These are phyloP conservation scores for Tetrapisispora namnaoensis DNA, from an alignment of 805 yeast species.

Conservation along the genomic window DNA sequence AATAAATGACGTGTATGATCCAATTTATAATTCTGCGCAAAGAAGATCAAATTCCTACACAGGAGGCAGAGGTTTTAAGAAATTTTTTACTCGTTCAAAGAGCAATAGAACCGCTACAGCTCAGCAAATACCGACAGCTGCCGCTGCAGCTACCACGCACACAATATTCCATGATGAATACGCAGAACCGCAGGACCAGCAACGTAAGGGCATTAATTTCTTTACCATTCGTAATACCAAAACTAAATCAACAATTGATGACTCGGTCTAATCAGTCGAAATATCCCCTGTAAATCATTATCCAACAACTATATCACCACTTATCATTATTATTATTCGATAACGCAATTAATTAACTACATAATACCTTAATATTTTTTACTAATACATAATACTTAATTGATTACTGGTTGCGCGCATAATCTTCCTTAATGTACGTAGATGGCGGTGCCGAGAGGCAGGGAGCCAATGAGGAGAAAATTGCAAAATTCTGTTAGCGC, in stretches of 20 bases:
- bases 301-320: too few species aligned
- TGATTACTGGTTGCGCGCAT: too few species aligned
- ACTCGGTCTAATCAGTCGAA: too few species aligned
- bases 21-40: neutral
- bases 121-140: neutral
- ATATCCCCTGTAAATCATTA: too few species aligned
- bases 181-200: slow-evolving; percentile 12
- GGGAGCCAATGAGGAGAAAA: too few species aligned
- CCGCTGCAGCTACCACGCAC: too few species aligned
- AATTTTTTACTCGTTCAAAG: neutral
- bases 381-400: neutral
- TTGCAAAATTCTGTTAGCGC: too few species aligned
- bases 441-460: too few species aligned
- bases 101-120: neutral
- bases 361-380: neutral
- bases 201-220: slow-evolving; percentile 54
- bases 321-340: too few species aligned
- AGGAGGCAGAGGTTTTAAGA: neutral
- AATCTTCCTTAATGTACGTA: too few species aligned
- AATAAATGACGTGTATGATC: neutral
- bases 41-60: neutral
- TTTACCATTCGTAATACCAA: slow-evolving; percentile 53
- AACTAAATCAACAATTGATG: slow-evolving; percentile 26
- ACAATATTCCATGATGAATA: neutral
- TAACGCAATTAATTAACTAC: neutral